Percentiles rank a stretch among this genome's conserved stretches.
phyloP scores from a whole-genome alignment of 2,329 filamentous ascomycete species.

The Colletotrichum lini region DNA sequence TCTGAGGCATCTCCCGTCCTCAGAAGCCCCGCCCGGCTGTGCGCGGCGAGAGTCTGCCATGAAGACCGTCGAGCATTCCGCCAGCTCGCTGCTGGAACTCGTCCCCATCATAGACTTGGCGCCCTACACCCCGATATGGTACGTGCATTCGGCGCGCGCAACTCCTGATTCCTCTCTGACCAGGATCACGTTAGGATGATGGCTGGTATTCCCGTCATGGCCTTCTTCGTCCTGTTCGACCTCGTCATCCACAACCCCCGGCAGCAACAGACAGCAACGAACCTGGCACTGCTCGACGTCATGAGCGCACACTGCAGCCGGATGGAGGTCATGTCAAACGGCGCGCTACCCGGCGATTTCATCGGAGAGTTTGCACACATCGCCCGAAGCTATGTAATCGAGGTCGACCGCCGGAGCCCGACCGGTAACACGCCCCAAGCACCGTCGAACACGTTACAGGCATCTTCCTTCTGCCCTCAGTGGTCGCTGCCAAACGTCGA shows the following conservation, averaged over 20 bases:
- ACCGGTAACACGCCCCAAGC: neutral
- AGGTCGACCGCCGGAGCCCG: conserved; percentile 30
- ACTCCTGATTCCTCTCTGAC: too few species aligned
- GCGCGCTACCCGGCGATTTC: conserved; percentile 52
- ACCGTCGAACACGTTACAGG: neutral
- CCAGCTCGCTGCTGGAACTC: conserved; percentile 48
- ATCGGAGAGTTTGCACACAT: conserved; percentile 58
- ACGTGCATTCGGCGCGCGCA: conserved; percentile 1
- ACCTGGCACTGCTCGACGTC: conserved; percentile 57
- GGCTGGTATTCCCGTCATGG: conserved; percentile 53
- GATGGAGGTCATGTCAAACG: conserved; percentile 55
- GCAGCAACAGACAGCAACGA: conserved; percentile 51
- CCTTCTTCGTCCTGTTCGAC: conserved; percentile 59
- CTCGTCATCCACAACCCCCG: conserved; percentile 53
- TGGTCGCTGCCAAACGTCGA: conserved; percentile 16
- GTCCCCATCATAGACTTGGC: conserved; percentile 49
- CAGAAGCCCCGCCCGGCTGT: conserved; percentile 29
- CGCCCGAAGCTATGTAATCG: conserved; percentile 55
- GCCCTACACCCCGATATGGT: conserved; percentile 49
- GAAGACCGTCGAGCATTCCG: conserved; percentile 43
- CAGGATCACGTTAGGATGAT: conserved; percentile 44
- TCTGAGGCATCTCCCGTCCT: conserved; percentile 41
- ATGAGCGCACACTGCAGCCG: conserved; percentile 58
- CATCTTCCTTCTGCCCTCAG: conserved; percentile 1
- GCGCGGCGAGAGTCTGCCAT: conserved; percentile 41